Evolutionary conservation across 768 basidiomycete species (phyloP), one percentile per base, ranked within the genome.

Genomic region (Podaxis pistillaris): DNA sequence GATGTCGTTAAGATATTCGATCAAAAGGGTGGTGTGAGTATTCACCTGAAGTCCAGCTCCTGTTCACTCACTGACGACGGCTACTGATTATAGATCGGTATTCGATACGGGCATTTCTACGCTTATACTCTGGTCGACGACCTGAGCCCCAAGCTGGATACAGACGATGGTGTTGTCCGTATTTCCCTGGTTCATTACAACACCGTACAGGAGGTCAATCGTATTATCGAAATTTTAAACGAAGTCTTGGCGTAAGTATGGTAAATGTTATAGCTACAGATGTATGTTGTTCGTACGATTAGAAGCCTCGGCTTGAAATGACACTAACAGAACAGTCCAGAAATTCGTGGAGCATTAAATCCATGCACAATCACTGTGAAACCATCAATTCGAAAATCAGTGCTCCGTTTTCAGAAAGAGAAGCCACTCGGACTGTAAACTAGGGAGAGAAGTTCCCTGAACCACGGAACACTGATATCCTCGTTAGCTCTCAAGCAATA

Each of bases 81-180:
- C 9, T 22, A 11, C 4, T 28, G 12, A n/a, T 60, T 17, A 24
- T 66, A 93, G 91, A 81, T 91, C 52, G 91, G 91, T 0, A 89
- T 93, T 62, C 86, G 89, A 22, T 90, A 82, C 62, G 91, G 91
- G 1, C 87, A 93, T 69, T 91, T 88, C 69, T 91, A 92, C 68
- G 89, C 91, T 2, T 88, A 88, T 68, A 85, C 83, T 0, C 74
- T 91, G 15, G 73, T 89, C 8, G 75, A 80, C 6, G 73, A 75
- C 28, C 73, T 89, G 8, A 71, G 70, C 17, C 88, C 89, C 7
- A 84, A 83, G 64, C 63, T 89, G 50, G 83, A 89, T 66, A 70
- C 78, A 0, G 77, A 81, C 0, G 89, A 91, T 63, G 89, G 85
- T 0, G 86, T 90, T 2, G 87, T 91, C 22, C 82, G 91, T 3